These are phyloP conservation scores for Carallia pectinifolia DNA, from an alignment of 345 rosid species.

Conservation along the genomic window DNA sequence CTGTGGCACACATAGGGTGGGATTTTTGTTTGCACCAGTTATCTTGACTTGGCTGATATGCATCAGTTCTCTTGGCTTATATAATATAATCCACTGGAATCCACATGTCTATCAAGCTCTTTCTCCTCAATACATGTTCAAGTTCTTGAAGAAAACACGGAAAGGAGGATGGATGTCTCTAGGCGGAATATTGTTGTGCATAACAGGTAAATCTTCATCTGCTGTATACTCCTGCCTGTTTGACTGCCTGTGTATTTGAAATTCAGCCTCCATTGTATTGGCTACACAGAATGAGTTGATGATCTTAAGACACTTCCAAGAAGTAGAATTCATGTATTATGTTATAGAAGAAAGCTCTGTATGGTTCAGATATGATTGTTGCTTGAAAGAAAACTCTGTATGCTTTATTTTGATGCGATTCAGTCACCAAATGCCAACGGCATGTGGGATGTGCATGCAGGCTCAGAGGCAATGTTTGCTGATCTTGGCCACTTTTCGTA, in stretches of 20 bases:
- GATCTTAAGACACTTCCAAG: neutral
- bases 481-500: conserved; percentile 99
- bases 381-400: neutral
- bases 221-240: neutral
- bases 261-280: neutral
- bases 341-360: neutral
- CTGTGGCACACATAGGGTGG: conserved; percentile 92
- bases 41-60: conserved; percentile 81
- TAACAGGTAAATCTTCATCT: conserved; percentile 58
- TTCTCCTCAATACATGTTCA: conserved; percentile 95
- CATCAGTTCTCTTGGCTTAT: conserved; percentile 88
- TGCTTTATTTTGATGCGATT: neutral
- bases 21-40: conserved; percentile 88
- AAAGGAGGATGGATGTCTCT: conserved; percentile 98
- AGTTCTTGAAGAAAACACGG: conserved; percentile 90
- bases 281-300: neutral
- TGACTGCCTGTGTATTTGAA: neutral
- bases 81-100: conserved; percentile 84
- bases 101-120: conserved; percentile 86
- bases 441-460: conserved; percentile 43
- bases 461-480: conserved; percentile 99
- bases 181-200: conserved; percentile 93
- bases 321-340: neutral
- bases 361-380: too few relatives aligned
- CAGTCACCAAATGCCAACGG: conserved; percentile 1